A percentile compares a stretch with the other conserved stretches of the same genome.
Evolutionary conservation across 345 rosid species (phyloP).

Genomic region (Populus pruinosa): DNA sequence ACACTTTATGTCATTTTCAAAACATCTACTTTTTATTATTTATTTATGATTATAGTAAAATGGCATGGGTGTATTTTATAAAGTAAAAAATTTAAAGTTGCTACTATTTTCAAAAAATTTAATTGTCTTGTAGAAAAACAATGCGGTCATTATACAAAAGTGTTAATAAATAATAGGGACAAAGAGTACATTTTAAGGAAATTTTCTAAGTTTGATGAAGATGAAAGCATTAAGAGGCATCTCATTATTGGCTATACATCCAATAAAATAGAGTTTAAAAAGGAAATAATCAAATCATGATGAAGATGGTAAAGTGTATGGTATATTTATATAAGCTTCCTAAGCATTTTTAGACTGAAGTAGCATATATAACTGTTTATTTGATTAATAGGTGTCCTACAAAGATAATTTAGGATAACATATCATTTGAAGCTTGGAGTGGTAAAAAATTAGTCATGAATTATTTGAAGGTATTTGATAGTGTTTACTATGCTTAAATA

Average conservation of each 20-base stretch:
- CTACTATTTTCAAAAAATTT: neutral
- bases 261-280: neutral
- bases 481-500: neutral
- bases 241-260: neutral
- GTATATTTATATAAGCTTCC: too few relatives aligned
- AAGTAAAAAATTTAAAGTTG: neutral
- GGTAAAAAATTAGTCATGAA: rapidly evolving
- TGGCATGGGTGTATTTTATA: neutral
- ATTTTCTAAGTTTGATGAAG: neutral
- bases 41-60: neutral
- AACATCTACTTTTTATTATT: too few relatives aligned
- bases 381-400: neutral
- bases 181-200: neutral
- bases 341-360: neutral
- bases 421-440: neutral
- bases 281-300: neutral
- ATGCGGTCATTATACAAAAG: neutral
- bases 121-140: neutral
- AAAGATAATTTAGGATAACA: neutral
- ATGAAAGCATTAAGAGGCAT: neutral
- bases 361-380: neutral
- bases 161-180: neutral
- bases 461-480: neutral
- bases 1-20: too few relatives aligned
- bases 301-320: neutral